A percentile compares a stretch with the other conserved stretches of the same genome.
Evolutionary conservation across 1,284 basidiomycete species (phyloP).

Genomic region (Inonotus hispidus): DNA sequence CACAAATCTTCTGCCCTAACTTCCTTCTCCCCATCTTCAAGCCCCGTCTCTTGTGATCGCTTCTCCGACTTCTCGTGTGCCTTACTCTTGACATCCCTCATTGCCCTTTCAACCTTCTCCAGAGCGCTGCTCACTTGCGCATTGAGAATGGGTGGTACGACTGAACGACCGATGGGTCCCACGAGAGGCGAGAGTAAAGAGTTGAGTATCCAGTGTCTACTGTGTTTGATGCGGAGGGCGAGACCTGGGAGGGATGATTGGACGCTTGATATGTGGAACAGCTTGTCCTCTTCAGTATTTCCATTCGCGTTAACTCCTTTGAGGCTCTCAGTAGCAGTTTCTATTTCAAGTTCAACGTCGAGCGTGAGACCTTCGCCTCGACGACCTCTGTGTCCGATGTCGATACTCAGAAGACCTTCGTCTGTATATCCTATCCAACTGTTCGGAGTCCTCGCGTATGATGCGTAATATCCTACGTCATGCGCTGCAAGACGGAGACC

Average conservation of each 20-base stretch:
- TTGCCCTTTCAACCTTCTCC: constrained; percentile 27
- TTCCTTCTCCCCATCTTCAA: constrained; percentile 17
- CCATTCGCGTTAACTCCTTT: neutral
- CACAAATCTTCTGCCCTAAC: constrained; percentile 29
- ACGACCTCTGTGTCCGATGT: constrained; percentile 26
- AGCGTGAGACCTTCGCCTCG: constrained; percentile 30
- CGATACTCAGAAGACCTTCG: constrained; percentile 40
- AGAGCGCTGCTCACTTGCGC: constrained; percentile 31
- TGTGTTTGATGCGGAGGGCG: constrained; percentile 34
- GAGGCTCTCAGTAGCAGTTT: constrained; percentile 21
- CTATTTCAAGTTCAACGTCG: constrained; percentile 36
- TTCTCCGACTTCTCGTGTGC: too few species aligned
- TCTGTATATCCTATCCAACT: constrained; percentile 37
- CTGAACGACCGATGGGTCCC: constrained; percentile 30
- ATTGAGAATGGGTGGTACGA: constrained; percentile 27
- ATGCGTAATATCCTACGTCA: constrained; percentile 41
- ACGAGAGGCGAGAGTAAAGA: constrained; percentile 42
- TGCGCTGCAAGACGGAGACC: constrained; percentile 38
- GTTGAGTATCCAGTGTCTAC: constrained; percentile 46
- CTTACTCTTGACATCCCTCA: constrained; percentile 27
- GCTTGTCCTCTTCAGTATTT: constrained; percentile 18
- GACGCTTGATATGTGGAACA: constrained; percentile 39
- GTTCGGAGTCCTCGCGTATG: constrained; percentile 28
- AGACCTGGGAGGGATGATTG: constrained; percentile 34
- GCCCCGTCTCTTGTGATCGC: constrained; percentile 21